Base-by-base conservation (phyloP, 805 yeast genomes). In the Suhomyces pyralidae region DNA sequence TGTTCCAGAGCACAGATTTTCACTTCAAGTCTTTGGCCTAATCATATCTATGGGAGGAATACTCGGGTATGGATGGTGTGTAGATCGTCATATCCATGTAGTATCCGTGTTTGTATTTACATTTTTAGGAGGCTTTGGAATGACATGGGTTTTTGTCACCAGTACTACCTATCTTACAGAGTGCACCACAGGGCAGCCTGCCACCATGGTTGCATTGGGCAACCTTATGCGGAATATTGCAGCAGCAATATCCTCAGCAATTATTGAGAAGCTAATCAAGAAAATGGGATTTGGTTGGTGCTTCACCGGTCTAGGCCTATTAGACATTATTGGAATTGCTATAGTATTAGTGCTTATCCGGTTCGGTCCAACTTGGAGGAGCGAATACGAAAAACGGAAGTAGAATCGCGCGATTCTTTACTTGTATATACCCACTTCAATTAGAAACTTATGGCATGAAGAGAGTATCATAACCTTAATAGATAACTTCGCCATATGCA, bases 131-230 rank as follows among this genome's bases (percentile, higher is more conserved):
- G 83, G 83, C 0, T 78, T 79, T 58, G 84, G 85, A 1, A 72
- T 80, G 71, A 78, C 84, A 0, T 81, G 83, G 79, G 78, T 80
- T 28, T 79, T 80, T 54, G 78, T 79, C 19, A 74, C 81, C 0
- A 78, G 78, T 3, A 80, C 82, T 54, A 79, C 85, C 0, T 81
- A 81, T 59, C 60, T 81, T 47, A 76, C 83, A 1, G 85, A 81
- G 55, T 69, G 81, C 38, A 68, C 79, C 10, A 68, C 76, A 4
- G 75, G 72, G 1, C 80, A 78, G 56, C 79, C 84, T 1, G 82
- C 85, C 1, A 73, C 82, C 0, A 71, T 77, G 49, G 82, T 81
- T 22, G 83, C 86, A 0, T 62, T 81, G 45, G 81, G 81, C 1
- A 81, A 81, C 54, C 66, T 79, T 49, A 73, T 80, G 60, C 71